These are phyloP conservation scores for Phytophthora melonis DNA, from an alignment of 352 stramenopile species.

Conservation along the genomic window DNA sequence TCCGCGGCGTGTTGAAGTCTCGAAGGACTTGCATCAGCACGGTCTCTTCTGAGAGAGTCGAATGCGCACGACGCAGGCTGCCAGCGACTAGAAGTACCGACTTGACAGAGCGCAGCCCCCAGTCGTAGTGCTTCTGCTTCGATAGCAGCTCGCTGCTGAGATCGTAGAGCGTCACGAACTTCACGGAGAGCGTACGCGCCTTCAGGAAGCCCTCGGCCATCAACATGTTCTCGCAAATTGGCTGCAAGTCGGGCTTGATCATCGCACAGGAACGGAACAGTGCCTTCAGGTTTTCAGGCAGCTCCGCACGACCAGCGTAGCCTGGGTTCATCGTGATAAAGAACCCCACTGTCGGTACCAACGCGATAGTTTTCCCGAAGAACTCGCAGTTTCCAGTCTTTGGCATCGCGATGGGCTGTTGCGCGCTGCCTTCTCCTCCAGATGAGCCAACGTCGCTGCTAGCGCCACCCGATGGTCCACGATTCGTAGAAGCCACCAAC, in stretches of 20 bases:
- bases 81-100: constrained; percentile 96
- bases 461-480: constrained; percentile 8
- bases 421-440: constrained; percentile 33
- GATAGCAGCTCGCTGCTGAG: constrained; percentile 88
- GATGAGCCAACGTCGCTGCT: constrained; percentile 18
- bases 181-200: constrained; percentile 79
- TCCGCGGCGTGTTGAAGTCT: constrained; percentile 97
- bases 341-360: constrained; percentile 89
- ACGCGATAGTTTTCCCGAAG: constrained; percentile 87
- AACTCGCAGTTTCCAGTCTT: constrained; percentile 86
- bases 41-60: constrained; percentile 84
- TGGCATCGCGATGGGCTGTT: constrained; percentile 47
- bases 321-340: constrained; percentile 97
- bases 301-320: constrained; percentile 91
- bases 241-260: constrained; percentile 92
- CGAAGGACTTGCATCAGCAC: constrained; percentile 96
- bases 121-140: constrained; percentile 95
- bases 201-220: constrained; percentile 95
- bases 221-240: constrained; percentile 96
- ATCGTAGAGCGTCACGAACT: constrained; percentile 93
- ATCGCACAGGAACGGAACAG: constrained; percentile 93
- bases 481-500: constrained; percentile 34
- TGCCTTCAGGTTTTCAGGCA: constrained; percentile 94
- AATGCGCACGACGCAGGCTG: constrained; percentile 90
- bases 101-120: constrained; percentile 95